These are phyloP conservation scores for Limnanthes douglasii DNA, from an alignment of 345 rosid species.

Conservation along the genomic window DNA sequence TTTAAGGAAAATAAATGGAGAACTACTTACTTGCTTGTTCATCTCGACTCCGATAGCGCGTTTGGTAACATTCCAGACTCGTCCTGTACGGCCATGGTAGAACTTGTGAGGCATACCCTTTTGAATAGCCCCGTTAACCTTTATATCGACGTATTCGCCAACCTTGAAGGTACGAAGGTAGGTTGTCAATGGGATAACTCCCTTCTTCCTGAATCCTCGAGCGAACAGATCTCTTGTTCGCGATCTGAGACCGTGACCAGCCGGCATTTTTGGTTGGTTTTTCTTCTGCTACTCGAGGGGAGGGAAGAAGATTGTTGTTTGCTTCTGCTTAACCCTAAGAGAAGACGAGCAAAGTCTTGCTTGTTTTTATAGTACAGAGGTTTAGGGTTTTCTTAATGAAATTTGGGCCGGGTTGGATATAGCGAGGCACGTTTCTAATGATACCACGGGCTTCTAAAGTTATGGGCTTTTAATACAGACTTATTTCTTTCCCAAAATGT, in stretches of 20 bases:
- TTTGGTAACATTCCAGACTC: slow-evolving; percentile 80
- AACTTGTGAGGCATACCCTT: slow-evolving; percentile 95
- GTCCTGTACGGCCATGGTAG: slow-evolving; percentile 85
- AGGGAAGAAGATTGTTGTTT: too few relatives aligned
- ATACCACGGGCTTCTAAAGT: too few relatives aligned
- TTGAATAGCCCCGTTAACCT: slow-evolving; percentile 77
- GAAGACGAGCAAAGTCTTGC: too few relatives aligned
- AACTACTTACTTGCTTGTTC: slow-evolving; percentile 70
- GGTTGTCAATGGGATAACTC: slow-evolving; percentile 52
- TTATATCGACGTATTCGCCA: slow-evolving; percentile 64
- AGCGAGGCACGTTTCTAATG: too few relatives aligned
- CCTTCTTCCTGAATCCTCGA: slow-evolving; percentile 75
- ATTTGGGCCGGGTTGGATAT: too few relatives aligned
- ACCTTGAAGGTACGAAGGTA: slow-evolving; percentile 61
- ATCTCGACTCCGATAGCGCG: slow-evolving; percentile 78
- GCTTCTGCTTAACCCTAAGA: too few relatives aligned
- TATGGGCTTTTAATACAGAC: too few relatives aligned
- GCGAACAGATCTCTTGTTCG: slow-evolving; percentile 65
- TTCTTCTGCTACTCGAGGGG: background rate
- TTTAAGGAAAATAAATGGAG: background rate
- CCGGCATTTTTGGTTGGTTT: slow-evolving; percentile 31
- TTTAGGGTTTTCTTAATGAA: too few relatives aligned
- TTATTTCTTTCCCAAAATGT: too few relatives aligned
- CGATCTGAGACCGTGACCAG: slow-evolving; percentile 55
- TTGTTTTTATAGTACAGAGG: too few relatives aligned